These are phyloP conservation scores for Saccharomyces hybrid DNA, from an alignment of 1,139 yeast genomes.

Conservation along the genomic window DNA sequence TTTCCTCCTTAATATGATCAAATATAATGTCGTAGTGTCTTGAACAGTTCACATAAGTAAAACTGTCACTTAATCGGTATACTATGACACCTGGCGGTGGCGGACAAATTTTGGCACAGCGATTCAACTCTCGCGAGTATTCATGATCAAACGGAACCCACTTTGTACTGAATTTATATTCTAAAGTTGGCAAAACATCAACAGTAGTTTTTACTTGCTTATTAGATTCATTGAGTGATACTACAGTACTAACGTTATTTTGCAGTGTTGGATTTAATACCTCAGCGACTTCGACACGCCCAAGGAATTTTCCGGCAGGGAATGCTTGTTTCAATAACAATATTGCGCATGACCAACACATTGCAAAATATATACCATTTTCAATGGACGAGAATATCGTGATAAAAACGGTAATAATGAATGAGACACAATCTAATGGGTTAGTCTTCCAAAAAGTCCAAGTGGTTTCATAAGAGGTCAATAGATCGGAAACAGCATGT, in stretches of 20 bases:
- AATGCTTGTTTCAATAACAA: constrained; percentile 67
- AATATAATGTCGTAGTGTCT: constrained; percentile 61
- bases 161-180: constrained; percentile 33
- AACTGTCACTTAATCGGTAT: constrained; percentile 73
- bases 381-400: constrained; percentile 80
- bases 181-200: constrained; percentile 9
- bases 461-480: constrained; percentile 65
- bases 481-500: constrained; percentile 88
- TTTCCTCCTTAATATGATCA: constrained; percentile 55
- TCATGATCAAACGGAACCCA: constrained; percentile 74
- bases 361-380: constrained; percentile 83
- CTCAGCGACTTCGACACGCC: constrained; percentile 64
- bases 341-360: constrained; percentile 73
- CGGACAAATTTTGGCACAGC: constrained; percentile 49
- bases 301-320: constrained; percentile 78
- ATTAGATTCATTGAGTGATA: not conserved
- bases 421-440: constrained; percentile 73
- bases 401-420: constrained; percentile 69
- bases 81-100: constrained; percentile 92
- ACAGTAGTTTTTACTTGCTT: constrained; percentile 23
- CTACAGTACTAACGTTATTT: not conserved
- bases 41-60: constrained; percentile 75
- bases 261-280: constrained; percentile 44
- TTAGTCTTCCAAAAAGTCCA: constrained; percentile 67
- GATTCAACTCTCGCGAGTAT: constrained; percentile 42